Base-by-base conservation (phyloP, 2,329 filamentous ascomycete species). In the Sporothrix pseudoabietina region DNA sequence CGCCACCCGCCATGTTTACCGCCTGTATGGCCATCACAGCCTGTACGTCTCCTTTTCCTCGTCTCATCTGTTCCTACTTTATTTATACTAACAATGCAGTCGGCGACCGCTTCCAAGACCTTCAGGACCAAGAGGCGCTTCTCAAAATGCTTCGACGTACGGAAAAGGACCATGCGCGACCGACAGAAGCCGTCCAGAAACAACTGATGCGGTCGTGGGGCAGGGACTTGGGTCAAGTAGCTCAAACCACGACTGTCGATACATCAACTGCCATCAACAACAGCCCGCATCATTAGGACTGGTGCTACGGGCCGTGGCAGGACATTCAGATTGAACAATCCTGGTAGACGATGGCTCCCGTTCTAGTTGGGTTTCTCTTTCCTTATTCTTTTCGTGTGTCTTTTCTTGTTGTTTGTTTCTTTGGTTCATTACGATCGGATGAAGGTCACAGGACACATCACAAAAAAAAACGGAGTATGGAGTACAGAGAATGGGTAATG, bases 1-100 rank as follows among this genome's bases (percentile, higher is more conserved):
- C 84, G 1, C 85, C 88, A 3, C 76, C 88, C 0, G 84, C 84
- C 57, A 84, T 88, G 80, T 87, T 89, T 73, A 87, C 85, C 0
- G 85, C 86, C 0, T 87, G 83, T 22, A 86, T 88, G 83, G 86
- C 85, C 1, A 87, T 88, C 75, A 84, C 84, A 72, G 84, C 84
- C 78, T 88, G 84, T 87, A 79, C 79, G 82, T 81, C 22, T 47
- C 9, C 26, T 14, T 26, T 14, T 44, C 6, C 7, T 32, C 26
- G n/a, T 61, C 39, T 59, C 14, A 1, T n/a, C 5, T 3, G 16
- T n/a, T 47, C 30, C 5, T 63, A 14, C 12, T 32, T 59, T 41
- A 1, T 10, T 6, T 8, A 4, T 10, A 80, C 39, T 41, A 30
- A 10, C 22, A 1, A 7, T 3, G 19, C 16, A 80, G 80, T 81